Base-by-base conservation (phyloP, 75 land plant genomes). In the Pinus albicaulis region DNA sequence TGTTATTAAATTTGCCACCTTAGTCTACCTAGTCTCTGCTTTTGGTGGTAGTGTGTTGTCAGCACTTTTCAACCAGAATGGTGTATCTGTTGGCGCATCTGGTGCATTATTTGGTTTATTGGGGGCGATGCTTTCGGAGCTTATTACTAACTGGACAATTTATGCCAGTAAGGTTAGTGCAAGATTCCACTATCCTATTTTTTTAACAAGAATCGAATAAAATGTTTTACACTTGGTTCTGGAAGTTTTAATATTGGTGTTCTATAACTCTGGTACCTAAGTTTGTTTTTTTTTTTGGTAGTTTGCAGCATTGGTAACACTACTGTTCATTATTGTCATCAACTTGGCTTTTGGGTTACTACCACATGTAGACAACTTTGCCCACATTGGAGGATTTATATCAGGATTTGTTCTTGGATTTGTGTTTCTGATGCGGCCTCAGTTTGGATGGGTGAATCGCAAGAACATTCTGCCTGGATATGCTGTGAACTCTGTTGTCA, bases 51-150 rank as follows among this genome's bases (percentile, higher is more conserved):
- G 95, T 77, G 41, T 96, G 63, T 70, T 96, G 74, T 96, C 99
- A 24, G 88, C 93, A 24, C 85, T 96, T 55, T 94, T 96, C 57
- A 80, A 84, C 72, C 88, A 84, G 65, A 83, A 90, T 59, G 80
- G 79, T 24, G 92, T 96, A 25, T 94, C 97, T 16, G 99, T 96
- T 57, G 99, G 99, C 58, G 99, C 99, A 55, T 96, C 97, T 44
- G 99, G 99, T 74, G 98, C 99, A 1, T 85, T 96, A 22, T 93
- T 96, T 77, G 97, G 99, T 2, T 81, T 96, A 26, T 82, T 96
- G 3, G 99, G 99, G 44, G 89, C 86, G 58, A 87, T 92, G 86
- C 86, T 94, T 66, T 94, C 98, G 12, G 99, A 93, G 80, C 90
- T 96, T 56, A 83, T 94, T 31, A 96, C 89, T 23, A 96, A 96